phyloP scores from a whole-genome alignment of 176 grass and related monocot species.

The Avena atlantica region DNA sequence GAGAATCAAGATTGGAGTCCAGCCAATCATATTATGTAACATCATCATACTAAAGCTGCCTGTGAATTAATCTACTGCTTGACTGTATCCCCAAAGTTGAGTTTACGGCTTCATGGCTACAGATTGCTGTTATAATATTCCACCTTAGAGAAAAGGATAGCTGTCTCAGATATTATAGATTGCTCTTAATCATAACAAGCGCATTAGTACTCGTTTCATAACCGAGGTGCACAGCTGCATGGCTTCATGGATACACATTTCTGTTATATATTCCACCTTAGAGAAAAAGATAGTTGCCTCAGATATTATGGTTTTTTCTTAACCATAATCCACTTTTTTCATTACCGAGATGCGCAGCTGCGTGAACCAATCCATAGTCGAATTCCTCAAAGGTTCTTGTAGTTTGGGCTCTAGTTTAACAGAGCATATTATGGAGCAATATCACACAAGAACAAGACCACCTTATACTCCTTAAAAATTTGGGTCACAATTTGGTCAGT shows the following conservation, averaged over 20 bases:
- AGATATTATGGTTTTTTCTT: conserved; percentile 31
- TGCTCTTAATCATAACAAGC: conserved; percentile 26
- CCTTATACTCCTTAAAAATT: neutral
- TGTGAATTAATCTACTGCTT: conserved; percentile 35
- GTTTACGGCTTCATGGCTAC: conserved; percentile 39
- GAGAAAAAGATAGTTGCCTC: neutral
- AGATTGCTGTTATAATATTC: conserved; percentile 51
- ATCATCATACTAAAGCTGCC: conserved; percentile 34
- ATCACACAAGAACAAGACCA: neutral
- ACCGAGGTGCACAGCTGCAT: conserved; percentile 34
- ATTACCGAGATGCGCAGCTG: neutral
- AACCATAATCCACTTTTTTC: conserved; percentile 7
- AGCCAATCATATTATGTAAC: conserved; percentile 50
- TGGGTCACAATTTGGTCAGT: neutral
- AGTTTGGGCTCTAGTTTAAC: conserved; percentile 39
- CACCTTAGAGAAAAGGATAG: neutral
- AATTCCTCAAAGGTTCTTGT: conserved; percentile 42
- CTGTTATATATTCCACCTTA: conserved; percentile 44
- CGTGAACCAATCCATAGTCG: conserved; percentile 1
- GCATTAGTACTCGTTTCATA: conserved; percentile 39
- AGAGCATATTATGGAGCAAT: conserved; percentile 40
- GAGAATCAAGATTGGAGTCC: conserved; percentile 41
- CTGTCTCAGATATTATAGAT: conserved; percentile 27
- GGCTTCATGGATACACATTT: conserved; percentile 43
- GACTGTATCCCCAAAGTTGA: conserved; percentile 33